Conservation (phyloP, 2,329 filamentous ascomycete species). For the Trichophyton rubrum region DNA sequence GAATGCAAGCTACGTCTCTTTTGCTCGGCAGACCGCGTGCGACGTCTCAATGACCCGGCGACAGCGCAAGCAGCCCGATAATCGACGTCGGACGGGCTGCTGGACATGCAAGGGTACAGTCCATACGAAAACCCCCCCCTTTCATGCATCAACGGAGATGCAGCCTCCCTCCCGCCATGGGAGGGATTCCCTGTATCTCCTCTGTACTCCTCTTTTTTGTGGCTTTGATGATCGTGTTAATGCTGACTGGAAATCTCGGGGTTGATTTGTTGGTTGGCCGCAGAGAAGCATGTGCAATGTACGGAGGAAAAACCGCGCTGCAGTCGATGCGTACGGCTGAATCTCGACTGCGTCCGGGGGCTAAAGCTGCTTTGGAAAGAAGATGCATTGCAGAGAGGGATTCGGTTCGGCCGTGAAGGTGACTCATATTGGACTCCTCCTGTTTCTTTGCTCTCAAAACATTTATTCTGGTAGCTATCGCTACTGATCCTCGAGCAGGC, state of each 20-base stretch:
- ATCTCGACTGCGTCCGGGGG: constrained; percentile 17
- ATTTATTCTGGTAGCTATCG: constrained; percentile 1
- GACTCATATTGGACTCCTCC: constrained; percentile 1
- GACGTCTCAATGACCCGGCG: constrained; percentile 8
- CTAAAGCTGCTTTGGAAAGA: constrained; percentile 21
- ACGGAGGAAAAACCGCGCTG: constrained; percentile 22
- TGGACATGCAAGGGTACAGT: constrained; percentile 20
- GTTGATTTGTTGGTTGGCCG: background rate
- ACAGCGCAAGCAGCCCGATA: constrained; percentile 13
- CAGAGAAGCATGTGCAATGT: constrained; percentile 22
- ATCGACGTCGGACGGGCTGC: constrained; percentile 19
- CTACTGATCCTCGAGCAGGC: background rate
- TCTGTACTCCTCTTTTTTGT: background rate
- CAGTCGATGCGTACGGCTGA: constrained; percentile 19
- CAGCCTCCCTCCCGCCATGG: background rate
- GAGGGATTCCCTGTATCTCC: background rate
- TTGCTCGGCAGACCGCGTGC: background rate
- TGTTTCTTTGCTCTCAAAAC: background rate
- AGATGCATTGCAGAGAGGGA: constrained; percentile 22
- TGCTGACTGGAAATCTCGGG: background rate
- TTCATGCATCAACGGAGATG: background rate
- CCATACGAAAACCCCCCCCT: background rate
- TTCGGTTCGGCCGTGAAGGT: constrained; percentile 19
- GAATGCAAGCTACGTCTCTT: background rate
- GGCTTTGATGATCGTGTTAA: background rate